A percentile compares a stretch with the other conserved stretches of the same genome.
Evolutionary conservation across 805 yeast species (phyloP).

Genomic region (Candida mattraensis): DNA sequence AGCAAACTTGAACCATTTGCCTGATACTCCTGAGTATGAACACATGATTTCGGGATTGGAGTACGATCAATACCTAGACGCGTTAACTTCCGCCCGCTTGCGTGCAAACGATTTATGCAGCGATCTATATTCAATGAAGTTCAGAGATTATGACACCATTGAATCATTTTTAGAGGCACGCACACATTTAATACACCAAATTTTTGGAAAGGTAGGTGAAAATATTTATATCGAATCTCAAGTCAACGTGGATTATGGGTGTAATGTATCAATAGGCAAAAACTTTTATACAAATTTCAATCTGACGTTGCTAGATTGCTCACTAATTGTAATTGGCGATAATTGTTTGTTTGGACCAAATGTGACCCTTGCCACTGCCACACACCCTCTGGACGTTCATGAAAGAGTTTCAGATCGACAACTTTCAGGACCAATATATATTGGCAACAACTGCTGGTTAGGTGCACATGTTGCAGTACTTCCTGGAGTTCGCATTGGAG

Average conservation of each 20-base stretch:
- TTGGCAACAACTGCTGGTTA: conserved; percentile 70
- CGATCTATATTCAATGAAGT: conserved; percentile 4
- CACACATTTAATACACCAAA: conserved; percentile 32
- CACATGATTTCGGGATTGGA: conserved; percentile 54
- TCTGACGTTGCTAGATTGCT: conserved; percentile 54
- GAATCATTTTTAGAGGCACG: conserved; percentile 38
- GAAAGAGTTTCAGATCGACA: conserved; percentile 48
- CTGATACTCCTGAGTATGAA: conserved; percentile 43
- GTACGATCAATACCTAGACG: conserved; percentile 33
- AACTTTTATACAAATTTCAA: conserved; percentile 62
- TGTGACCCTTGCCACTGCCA: conserved; percentile 57
- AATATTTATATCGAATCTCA: conserved; percentile 47
- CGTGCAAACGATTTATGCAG: conserved; percentile 37
- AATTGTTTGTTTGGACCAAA: conserved; percentile 63
- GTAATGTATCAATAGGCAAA: conserved; percentile 57
- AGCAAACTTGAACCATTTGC: conserved; percentile 16
- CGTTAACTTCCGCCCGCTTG: conserved; percentile 35
- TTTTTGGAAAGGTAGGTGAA: conserved; percentile 51
- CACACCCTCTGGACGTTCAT: conserved; percentile 58
- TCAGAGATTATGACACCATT: conserved; percentile 17
- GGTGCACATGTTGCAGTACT: conserved; percentile 55
- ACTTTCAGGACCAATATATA: conserved; percentile 53
- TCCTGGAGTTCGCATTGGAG: conserved; percentile 69
- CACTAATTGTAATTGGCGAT: conserved; percentile 60
- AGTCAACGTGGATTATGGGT: conserved; percentile 64